A percentile compares a stretch with the other conserved stretches of the same genome.
Evolutionary conservation across 305 asterid genomes (phyloP).

Genomic region (Nicotiana rustica): DNA sequence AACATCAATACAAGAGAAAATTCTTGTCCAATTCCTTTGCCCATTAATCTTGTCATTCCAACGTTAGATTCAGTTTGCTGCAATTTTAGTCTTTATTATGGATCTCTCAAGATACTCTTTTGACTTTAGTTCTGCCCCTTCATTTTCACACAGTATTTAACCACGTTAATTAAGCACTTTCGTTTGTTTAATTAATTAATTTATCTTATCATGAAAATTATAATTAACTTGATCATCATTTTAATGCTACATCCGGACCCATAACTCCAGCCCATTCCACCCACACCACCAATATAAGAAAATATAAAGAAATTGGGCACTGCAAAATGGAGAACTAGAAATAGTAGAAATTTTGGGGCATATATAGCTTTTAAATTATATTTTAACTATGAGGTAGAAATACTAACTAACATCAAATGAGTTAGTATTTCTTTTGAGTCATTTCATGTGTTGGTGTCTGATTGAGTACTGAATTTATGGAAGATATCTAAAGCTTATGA

Average conservation of each 20-base stretch:
- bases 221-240: neutral
- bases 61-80: neutral
- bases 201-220: neutral
- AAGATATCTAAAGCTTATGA: too few relatives aligned
- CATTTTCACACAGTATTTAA: neutral
- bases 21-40: neutral
- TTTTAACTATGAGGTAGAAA: too few relatives aligned
- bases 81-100: neutral
- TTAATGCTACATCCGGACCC: neutral
- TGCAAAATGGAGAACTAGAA: neutral
- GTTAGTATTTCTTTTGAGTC: too few relatives aligned
- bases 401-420: too few relatives aligned
- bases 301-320: neutral
- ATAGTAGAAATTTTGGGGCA: neutral
- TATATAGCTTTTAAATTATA: neutral
- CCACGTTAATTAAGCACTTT: conserved; percentile 7
- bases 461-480: too few relatives aligned
- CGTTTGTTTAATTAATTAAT: neutral
- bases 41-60: neutral
- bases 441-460: too few relatives aligned
- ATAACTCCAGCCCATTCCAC: neutral
- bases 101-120: neutral
- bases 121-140: neutral
- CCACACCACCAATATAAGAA: neutral
- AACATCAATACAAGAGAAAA: conserved; percentile 26